Base-by-base conservation (phyloP, 2,329 filamentous ascomycete species). In the Colletotrichum tanaceti region DNA sequence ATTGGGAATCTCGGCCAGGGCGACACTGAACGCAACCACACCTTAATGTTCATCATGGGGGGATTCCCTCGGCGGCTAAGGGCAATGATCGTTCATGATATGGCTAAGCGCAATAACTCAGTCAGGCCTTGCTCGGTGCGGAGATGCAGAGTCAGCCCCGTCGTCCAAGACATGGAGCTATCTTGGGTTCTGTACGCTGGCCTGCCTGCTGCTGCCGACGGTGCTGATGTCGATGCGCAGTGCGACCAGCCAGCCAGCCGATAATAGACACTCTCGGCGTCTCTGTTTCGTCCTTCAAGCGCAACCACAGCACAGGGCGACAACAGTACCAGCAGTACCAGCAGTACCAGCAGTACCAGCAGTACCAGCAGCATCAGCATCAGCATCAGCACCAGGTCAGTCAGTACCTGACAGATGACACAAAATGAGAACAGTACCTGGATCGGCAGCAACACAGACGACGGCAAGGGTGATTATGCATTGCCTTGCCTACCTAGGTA, bases 231-330 rank as follows among this genome's bases (percentile, higher is more conserved):
- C 41, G 55, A 49, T 65, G 65, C 44, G 41, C 53, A 32, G 65
- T 68, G 62, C 65, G 32, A 68, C 62, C 49, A 55, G 62, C 62
- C 49, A 55, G 62, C 62, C 65, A 55, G 62, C 62, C 65, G 62
- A 68, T 68, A 65, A 68, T 68, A 68, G 62, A 68, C 55, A 57
- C 18, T 65, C 18, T 65, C 24, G 62, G 65, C 47, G 60, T 50
- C 46, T 59, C 39, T 65, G 54, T 65, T 68, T 65, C 55, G 65
- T 50, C 55, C 55, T 44, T 38, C 16, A 60, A 65, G 38, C 65
- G 50, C 62, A 60, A 50, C 49, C 28, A 55, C 24, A 46, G 52
- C 7, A 44, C 61, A 59, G 43, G 52, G 62, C 61, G 43, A 62
- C 65, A 61, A 60, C 61, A 59, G 53, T 59, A 38, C 24, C 22